phyloP scores from a whole-genome alignment of 495 filamentous ascomycete species.

The Monascus purpureus region DNA sequence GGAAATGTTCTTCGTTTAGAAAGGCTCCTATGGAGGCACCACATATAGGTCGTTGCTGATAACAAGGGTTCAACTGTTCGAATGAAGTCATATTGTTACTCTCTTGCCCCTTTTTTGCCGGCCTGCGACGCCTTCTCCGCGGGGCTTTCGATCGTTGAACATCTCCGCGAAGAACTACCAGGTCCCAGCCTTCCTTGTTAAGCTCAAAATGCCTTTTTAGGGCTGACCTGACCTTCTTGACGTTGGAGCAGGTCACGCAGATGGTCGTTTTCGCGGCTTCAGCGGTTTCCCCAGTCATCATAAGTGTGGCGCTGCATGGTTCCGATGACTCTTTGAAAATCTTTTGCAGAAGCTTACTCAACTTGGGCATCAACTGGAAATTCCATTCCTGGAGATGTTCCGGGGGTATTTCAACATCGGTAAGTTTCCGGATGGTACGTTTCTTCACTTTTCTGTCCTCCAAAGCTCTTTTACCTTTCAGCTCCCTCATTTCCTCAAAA shows the following conservation, averaged over 20 bases:
- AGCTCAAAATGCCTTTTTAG: conserved; percentile 58
- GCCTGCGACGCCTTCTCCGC: conserved; percentile 28
- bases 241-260: conserved; percentile 60
- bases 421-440: conserved; percentile 30
- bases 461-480: conserved; percentile 12
- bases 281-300: conserved; percentile 55
- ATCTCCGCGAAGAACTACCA: conserved; percentile 53
- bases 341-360: conserved; percentile 56
- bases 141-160: conserved; percentile 51
- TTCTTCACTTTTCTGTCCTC: conserved; percentile 24
- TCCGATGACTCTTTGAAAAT: conserved; percentile 44
- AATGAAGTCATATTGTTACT: conserved; percentile 18
- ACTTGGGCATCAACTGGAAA: conserved; percentile 50
- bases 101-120: conserved; percentile 21
- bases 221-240: conserved; percentile 54
- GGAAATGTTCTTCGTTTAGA: conserved; percentile 66
- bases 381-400: conserved; percentile 60
- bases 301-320: conserved; percentile 59
- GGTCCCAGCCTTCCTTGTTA: conserved; percentile 41
- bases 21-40: conserved; percentile 91
- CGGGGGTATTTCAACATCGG: conserved; percentile 37
- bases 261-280: conserved; percentile 58
- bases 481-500: conserved; percentile 10
- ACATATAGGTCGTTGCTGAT: conserved; percentile 64
- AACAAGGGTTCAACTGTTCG: conserved; percentile 27